These are phyloP conservation scores for Tricholoma sp. DNA, from an alignment of 768 basidiomycete genomes.

Conservation along the genomic window DNA sequence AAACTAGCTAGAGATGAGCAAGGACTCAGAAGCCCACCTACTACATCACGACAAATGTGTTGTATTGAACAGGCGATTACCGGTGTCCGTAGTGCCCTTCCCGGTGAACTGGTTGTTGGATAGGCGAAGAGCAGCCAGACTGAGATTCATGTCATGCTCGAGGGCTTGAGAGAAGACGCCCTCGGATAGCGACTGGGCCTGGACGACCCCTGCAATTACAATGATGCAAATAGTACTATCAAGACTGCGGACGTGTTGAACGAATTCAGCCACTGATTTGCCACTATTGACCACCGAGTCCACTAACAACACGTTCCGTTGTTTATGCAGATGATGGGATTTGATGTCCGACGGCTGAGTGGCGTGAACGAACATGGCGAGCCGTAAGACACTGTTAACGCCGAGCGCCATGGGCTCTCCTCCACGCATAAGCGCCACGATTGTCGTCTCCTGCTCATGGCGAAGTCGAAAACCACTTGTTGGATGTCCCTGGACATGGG, in stretches of 20 bases:
- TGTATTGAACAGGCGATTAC: not conserved
- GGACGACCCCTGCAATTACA: not conserved
- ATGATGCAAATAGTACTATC: not conserved
- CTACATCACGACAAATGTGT: not conserved
- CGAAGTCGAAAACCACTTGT: slow-evolving; percentile 1
- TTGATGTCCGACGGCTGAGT: not conserved
- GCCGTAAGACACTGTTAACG: not conserved
- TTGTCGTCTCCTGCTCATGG: not conserved
- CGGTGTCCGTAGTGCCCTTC: not conserved
- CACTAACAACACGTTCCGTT: not conserved
- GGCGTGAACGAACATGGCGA: not conserved
- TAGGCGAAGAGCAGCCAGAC: not conserved
- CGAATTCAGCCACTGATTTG: not conserved
- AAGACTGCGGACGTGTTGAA: not conserved
- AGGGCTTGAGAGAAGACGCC: not conserved
- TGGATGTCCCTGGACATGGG: not conserved
- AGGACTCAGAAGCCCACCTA: not conserved
- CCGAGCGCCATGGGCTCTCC: not conserved
- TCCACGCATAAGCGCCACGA: not conserved
- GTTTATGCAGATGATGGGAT: not conserved
- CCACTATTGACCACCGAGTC: not conserved
- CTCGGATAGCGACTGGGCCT: not conserved
- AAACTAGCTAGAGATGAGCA: not conserved
- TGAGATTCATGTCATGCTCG: slow-evolving; percentile 1
- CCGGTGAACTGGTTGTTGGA: not conserved